Evolutionary conservation across 1,284 basidiomycete genomes (phyloP), one percentile per base, ranked within the genome.

Genomic region (Tilletia horrida): DNA sequence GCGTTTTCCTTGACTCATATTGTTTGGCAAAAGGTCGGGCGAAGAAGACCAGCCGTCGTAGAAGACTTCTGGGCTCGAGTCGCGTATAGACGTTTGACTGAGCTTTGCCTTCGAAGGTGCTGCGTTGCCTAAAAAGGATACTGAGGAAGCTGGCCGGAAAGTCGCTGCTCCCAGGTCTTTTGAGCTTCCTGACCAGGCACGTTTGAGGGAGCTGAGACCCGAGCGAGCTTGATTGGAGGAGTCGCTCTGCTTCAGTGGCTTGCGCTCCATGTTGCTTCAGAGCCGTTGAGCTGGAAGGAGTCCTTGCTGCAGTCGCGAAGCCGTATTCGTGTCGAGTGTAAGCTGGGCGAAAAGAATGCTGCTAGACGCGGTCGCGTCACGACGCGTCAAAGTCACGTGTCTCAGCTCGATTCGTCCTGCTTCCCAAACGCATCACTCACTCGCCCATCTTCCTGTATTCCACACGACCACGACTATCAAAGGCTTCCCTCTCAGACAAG

Each of bases 41-140:
- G 55, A 59, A 29, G 55, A 35, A 14, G 55, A 59, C 55, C 55
- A 59, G 27, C 55, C 55, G 9, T 59, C 55, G 55, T 59, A 59
- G 55, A 59, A 59, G 29, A 59, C 55, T 40, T 59, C 55, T 31
- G 27, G 27, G 55, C 55, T 59, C 16, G 55, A 59, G 9, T 31
- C 55, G 23, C 29, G 29, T 11, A 59, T 29, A 6, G 55, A 59
- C 2, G 11, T 25, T 21, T 59, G 55, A 40, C 55, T 59, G 25
- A 27, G n/a, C 23, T 21, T 23, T 27, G 50, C 2, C 14, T 11
- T 25, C 23, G 50, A 13, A 4, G 16, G 13, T 6, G 50, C 50
- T 52, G 50, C n/a, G 23, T 52, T 52, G 50, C 6, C 27, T 13
- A 7, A 25, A 52, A 21, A 13, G 3, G 18, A 6, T 48, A 16